A percentile compares a stretch with the other conserved stretches of the same genome.
Conservation (phyloP, 2,329 filamentous ascomycete species). For the Eutypa lata region DNA sequence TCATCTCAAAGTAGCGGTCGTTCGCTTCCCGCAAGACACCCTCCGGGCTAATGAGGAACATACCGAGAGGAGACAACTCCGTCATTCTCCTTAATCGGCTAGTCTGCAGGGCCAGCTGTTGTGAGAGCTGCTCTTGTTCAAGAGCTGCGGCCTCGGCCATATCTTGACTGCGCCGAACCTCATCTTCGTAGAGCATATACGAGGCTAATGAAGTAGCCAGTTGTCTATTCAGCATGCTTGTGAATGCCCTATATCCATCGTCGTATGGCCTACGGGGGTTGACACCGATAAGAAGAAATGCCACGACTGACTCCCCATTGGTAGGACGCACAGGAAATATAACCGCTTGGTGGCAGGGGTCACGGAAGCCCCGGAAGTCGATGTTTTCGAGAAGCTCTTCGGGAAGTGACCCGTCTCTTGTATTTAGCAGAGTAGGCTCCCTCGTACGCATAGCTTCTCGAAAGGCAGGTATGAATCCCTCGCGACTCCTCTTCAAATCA, state of each 20-base stretch:
- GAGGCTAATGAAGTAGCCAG: conserved; percentile 62
- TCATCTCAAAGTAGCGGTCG: conserved; percentile 46
- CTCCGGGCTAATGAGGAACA: conserved; percentile 37
- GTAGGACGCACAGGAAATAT: conserved; percentile 60
- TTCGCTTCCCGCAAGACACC: conserved; percentile 42
- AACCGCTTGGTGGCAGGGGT: conserved; percentile 53
- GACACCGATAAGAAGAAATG: conserved; percentile 59
- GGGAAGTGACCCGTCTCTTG: conserved; percentile 46
- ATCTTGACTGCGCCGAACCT: conserved; percentile 49
- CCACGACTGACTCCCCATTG: conserved; percentile 55
- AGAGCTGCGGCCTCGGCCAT: conserved; percentile 32
- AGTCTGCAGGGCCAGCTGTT: conserved; percentile 33
- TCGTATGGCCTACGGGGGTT: conserved; percentile 63
- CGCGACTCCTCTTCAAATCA: conserved; percentile 31
- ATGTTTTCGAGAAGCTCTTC: conserved; percentile 50
- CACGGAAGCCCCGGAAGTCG: conserved; percentile 51
- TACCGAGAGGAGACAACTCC: conserved; percentile 33
- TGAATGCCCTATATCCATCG: conserved; percentile 59
- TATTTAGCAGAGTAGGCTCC: conserved; percentile 29
- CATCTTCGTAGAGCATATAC: conserved; percentile 63
- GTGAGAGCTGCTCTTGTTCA: conserved; percentile 30
- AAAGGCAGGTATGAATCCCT: conserved; percentile 34
- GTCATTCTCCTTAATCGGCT: conserved; percentile 35
- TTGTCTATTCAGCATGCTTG: conserved; percentile 42
- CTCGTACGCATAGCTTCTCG: conserved; percentile 34